These are phyloP conservation scores for Eutrema salsugineum DNA, from an alignment of 441 rosid genomes.

Conservation along the genomic window DNA sequence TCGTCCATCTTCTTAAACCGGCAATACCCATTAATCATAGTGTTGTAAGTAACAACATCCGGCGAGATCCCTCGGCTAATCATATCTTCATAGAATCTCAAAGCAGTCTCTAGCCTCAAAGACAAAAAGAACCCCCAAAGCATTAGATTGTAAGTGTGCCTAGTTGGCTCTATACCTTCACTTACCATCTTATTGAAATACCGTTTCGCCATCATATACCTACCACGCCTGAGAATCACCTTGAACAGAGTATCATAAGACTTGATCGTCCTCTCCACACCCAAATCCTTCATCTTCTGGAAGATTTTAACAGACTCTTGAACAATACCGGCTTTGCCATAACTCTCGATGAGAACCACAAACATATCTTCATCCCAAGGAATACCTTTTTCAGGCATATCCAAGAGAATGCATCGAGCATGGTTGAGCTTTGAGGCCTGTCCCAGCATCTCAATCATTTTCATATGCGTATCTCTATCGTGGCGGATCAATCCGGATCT, in stretches of 20 bases:
- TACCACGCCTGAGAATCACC: constrained; percentile 70
- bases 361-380: constrained; percentile 90
- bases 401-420: constrained; percentile 76
- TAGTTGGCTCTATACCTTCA: constrained; percentile 71
- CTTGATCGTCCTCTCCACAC: constrained; percentile 66
- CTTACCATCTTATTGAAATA: constrained; percentile 69
- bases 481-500: constrained; percentile 75
- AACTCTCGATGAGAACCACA: constrained; percentile 64
- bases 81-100: constrained; percentile 85
- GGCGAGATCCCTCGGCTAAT: constrained; percentile 58
- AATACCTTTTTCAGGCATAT: constrained; percentile 86
- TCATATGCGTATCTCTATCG: constrained; percentile 70
- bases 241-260: constrained; percentile 75
- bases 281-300: constrained; percentile 70
- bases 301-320: constrained; percentile 92
- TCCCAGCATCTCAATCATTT: constrained; percentile 75
- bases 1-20: constrained; percentile 83
- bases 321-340: constrained; percentile 81
- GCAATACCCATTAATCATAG: constrained; percentile 68
- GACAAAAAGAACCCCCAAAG: constrained; percentile 91
- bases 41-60: constrained; percentile 73
- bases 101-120: constrained; percentile 63
- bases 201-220: constrained; percentile 96
- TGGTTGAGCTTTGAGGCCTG: constrained; percentile 69
- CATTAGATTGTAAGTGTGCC: constrained; percentile 77